phyloP scores from a whole-genome alignment of 768 basidiomycete species.

The Collybia sp. region DNA sequence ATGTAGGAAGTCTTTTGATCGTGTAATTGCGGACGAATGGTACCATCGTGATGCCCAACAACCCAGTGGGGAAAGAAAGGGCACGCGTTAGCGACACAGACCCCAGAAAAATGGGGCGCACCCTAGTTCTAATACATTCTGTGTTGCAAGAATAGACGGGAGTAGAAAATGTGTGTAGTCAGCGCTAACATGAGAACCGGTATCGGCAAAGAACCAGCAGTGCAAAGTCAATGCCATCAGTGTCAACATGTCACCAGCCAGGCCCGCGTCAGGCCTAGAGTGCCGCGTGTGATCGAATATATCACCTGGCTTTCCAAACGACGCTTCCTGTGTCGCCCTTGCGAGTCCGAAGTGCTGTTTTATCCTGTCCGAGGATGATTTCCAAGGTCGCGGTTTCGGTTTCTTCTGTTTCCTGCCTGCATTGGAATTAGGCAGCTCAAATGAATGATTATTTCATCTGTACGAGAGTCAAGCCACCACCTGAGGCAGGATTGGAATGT shows the following conservation, averaged over 20 bases:
- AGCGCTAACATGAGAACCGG: constrained; percentile 26
- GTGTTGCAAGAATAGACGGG: constrained; percentile 15
- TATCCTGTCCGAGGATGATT: constrained; percentile 65
- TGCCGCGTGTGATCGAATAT: background rate
- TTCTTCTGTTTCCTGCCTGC: constrained; percentile 16
- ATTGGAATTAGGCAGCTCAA: constrained; percentile 34
- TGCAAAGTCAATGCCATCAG: constrained; percentile 62
- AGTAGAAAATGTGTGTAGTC: constrained; percentile 32
- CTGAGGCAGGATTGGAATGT: constrained; percentile 6
- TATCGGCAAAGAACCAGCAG: constrained; percentile 54
- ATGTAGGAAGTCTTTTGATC: constrained; percentile 23
- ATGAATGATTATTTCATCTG: constrained; percentile 51
- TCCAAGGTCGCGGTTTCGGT: constrained; percentile 19
- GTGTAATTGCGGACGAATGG: constrained; percentile 62
- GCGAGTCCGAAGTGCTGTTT: constrained; percentile 64
- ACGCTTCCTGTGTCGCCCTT: constrained; percentile 87
- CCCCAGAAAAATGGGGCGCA: constrained; percentile 18
- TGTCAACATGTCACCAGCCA: background rate
- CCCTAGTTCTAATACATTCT: constrained; percentile 73
- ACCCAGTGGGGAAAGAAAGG: constrained; percentile 45
- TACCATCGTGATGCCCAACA: constrained; percentile 58
- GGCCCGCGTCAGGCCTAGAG: too few relatives aligned
- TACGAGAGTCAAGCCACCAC: constrained; percentile 53
- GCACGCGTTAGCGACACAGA: background rate
- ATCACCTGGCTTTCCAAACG: constrained; percentile 77